Evolutionary conservation across 192 early-diverging fungal genomes (phyloP).

Genomic region (Mortierella antarctica): DNA sequence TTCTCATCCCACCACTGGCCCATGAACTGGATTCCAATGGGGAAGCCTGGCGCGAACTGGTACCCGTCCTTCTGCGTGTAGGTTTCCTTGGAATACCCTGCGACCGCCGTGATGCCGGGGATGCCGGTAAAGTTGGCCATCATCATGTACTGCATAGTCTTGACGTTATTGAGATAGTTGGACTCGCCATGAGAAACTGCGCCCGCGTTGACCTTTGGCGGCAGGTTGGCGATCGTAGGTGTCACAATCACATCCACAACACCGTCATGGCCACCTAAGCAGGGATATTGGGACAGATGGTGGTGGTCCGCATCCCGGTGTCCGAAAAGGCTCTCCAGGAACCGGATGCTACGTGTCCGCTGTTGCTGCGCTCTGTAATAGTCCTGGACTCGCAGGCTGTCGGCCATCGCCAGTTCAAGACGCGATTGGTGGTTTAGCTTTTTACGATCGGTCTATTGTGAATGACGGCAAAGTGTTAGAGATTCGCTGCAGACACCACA

Average conservation of each 20-base stretch:
- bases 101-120: constrained; percentile 70
- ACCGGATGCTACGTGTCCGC: constrained; percentile 65
- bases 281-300: constrained; percentile 23
- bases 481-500: neutral
- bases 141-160: constrained; percentile 69
- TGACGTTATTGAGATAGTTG: constrained; percentile 61
- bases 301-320: constrained; percentile 19
- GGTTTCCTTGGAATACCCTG: constrained; percentile 59
- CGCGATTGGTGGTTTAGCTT: constrained; percentile 60
- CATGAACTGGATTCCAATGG: constrained; percentile 76
- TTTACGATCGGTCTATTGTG: constrained; percentile 20
- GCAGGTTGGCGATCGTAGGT: constrained; percentile 66
- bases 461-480: neutral
- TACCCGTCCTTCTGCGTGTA: constrained; percentile 20
- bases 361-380: constrained; percentile 65
- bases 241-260: constrained; percentile 72
- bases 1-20: constrained; percentile 78
- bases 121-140: constrained; percentile 75
- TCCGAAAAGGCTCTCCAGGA: constrained; percentile 60
- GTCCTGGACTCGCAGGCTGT: constrained; percentile 55
- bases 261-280: constrained; percentile 16
- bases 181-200: constrained; percentile 60
- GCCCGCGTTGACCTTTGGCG: constrained; percentile 61
- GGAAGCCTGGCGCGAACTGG: constrained; percentile 57
- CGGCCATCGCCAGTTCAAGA: constrained; percentile 47